Conservation (phyloP, 805 yeast species). For the Torulaspora franciscae region DNA sequence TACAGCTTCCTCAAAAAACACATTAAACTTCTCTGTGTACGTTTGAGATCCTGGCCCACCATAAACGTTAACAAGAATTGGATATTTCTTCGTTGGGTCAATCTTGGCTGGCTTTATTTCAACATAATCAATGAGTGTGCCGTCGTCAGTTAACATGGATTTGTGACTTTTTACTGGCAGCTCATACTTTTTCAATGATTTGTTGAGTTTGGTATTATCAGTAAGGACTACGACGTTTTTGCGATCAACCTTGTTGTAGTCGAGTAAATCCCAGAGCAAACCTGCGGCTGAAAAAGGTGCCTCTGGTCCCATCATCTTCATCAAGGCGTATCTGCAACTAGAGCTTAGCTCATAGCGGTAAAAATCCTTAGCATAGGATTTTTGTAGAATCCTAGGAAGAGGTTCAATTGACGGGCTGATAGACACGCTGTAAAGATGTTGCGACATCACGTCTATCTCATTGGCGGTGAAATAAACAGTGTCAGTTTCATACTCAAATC, state of each 20-base stretch:
- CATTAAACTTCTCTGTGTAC: constrained; percentile 42
- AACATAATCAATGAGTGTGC: constrained; percentile 45
- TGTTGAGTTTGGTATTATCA: constrained; percentile 12
- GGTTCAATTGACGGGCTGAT: constrained; percentile 26
- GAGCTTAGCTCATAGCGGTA: constrained; percentile 52
- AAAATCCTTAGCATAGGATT: constrained; percentile 24
- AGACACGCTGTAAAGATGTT: constrained; percentile 53
- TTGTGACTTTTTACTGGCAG: constrained; percentile 45
- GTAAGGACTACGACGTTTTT: constrained; percentile 17
- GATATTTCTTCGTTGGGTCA: constrained; percentile 47
- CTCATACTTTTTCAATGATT: constrained; percentile 36
- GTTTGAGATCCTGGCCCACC: constrained; percentile 81
- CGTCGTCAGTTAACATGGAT: constrained; percentile 39
- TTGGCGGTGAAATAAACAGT: constrained; percentile 56
- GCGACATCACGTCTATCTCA: constrained; percentile 40
- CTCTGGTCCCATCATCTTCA: constrained; percentile 27
- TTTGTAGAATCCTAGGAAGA: constrained; percentile 16
- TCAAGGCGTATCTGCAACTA: constrained; percentile 45
- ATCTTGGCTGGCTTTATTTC: constrained; percentile 61
- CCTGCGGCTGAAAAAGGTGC: constrained; percentile 30
- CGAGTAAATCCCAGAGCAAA: constrained; percentile 13
- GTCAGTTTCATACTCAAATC: constrained; percentile 44
- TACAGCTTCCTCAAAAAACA: constrained; percentile 56
- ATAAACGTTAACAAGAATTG: constrained; percentile 62
- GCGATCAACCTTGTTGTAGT: constrained; percentile 1